phyloP scores from a whole-genome alignment of 2,329 filamentous ascomycete species.

The Emydomyces testavorans region DNA sequence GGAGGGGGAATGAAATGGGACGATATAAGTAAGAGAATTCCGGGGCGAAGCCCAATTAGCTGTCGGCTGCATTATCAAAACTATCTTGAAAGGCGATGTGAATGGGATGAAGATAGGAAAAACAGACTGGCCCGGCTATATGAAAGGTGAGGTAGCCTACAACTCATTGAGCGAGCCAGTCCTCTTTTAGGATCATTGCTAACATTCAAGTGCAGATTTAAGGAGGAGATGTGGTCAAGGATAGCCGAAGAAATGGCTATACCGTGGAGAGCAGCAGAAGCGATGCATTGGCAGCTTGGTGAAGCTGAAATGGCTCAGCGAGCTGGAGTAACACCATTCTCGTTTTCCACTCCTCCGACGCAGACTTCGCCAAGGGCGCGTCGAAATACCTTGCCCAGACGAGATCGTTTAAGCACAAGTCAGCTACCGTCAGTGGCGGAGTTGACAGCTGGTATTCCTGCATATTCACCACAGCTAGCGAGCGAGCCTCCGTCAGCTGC shows the following conservation, averaged over 20 bases:
- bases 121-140: constrained; percentile 92
- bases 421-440: constrained; percentile 38
- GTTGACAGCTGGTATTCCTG: constrained; percentile 37
- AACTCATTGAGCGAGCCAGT: background rate
- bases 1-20: constrained; percentile 97
- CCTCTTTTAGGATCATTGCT: background rate
- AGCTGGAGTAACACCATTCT: constrained; percentile 67
- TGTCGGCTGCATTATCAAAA: constrained; percentile 95
- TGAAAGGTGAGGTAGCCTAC: constrained; percentile 56
- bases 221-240: constrained; percentile 94
- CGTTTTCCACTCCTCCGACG: constrained; percentile 47
- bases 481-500: background rate
- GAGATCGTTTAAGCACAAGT: constrained; percentile 28
- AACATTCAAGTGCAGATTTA: constrained; percentile 54
- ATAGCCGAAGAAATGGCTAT: constrained; percentile 90
- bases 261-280: constrained; percentile 89
- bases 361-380: constrained; percentile 31
- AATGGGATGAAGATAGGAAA: constrained; percentile 96
- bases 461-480: constrained; percentile 30
- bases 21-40: constrained; percentile 84
- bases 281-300: constrained; percentile 96
- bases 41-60: constrained; percentile 83
- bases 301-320: constrained; percentile 74
- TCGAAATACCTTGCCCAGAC: constrained; percentile 31
- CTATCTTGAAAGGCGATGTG: constrained; percentile 80